Conservation (phyloP, 202 grass and related monocot species). For the Cymbopogon flexuosus region DNA sequence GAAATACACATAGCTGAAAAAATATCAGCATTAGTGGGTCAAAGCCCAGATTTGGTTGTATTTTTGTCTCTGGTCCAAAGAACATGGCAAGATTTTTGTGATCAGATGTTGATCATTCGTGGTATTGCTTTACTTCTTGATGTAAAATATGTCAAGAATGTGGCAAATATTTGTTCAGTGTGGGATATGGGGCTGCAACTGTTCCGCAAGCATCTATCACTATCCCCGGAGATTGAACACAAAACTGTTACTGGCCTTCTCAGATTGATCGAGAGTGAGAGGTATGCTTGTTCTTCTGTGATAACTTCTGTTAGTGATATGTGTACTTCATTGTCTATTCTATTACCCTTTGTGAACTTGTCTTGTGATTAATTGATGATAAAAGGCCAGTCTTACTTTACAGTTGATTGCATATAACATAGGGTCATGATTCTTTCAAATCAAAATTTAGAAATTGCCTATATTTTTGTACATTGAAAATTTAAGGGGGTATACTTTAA, state of each 20-base stretch:
- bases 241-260: constrained; percentile 83
- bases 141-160: constrained; percentile 96
- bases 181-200: constrained; percentile 98
- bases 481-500: not conserved
- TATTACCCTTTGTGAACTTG: not conserved
- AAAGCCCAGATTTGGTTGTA: constrained; percentile 95
- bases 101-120: constrained; percentile 98
- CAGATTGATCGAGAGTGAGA: constrained; percentile 96
- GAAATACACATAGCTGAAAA: constrained; percentile 84
- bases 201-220: constrained; percentile 73
- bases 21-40: constrained; percentile 73
- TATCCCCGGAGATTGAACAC: constrained; percentile 70
- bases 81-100: constrained; percentile 99
- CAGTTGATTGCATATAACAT: not conserved
- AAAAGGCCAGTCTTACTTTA: not conserved
- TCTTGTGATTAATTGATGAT: not conserved
- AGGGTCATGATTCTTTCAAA: not conserved
- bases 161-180: constrained; percentile 67
- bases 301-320: constrained; percentile 7
- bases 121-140: constrained; percentile 97
- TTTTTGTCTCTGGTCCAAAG: constrained; percentile 90
- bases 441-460: not conserved
- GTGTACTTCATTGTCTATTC: not conserved
- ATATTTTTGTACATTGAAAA: not conserved
- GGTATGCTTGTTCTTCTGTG: constrained; percentile 42